phyloP scores from a whole-genome alignment of 306 rosid species.

The Phaseolus lunatus region DNA sequence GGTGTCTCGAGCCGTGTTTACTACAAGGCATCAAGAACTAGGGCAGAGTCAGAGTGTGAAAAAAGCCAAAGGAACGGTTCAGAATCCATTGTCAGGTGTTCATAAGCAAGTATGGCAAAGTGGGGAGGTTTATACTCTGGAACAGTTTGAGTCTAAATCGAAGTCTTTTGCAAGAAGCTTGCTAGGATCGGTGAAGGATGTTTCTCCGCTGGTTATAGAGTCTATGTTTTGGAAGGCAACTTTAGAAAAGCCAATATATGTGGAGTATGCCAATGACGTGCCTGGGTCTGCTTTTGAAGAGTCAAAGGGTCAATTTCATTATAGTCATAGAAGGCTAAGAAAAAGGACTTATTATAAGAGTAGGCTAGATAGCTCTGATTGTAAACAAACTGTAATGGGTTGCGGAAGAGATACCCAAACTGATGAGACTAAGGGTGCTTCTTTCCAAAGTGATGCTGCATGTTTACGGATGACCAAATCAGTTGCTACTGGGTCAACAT shows the following conservation, averaged over 20 bases:
- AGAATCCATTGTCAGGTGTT: slow-evolving; percentile 56
- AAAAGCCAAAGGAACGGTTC: slow-evolving; percentile 68
- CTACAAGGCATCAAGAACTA: slow-evolving; percentile 95
- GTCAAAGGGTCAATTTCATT: slow-evolving; percentile 71
- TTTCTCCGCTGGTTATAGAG: slow-evolving; percentile 78
- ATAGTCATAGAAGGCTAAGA: slow-evolving; percentile 71
- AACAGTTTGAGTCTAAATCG: slow-evolving; percentile 92
- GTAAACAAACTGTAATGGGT: slow-evolving; percentile 52
- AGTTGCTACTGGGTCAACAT: slow-evolving; percentile 43
- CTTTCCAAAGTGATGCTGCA: slow-evolving; percentile 44
- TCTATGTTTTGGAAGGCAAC: slow-evolving; percentile 96
- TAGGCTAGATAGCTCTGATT: slow-evolving; percentile 56
- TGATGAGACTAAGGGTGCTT: slow-evolving; percentile 45
- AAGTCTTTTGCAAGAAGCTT: slow-evolving; percentile 69
- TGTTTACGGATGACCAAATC: slow-evolving; percentile 54
- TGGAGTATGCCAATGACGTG: slow-evolving; percentile 98
- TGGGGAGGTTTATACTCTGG: slow-evolving; percentile 89
- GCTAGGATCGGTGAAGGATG: slow-evolving; percentile 73
- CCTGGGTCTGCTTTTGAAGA: slow-evolving; percentile 98
- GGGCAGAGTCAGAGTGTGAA: slow-evolving; percentile 74
- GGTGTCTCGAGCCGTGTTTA: slow-evolving; percentile 79
- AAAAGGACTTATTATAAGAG: slow-evolving; percentile 77
- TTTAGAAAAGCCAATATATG: slow-evolving; percentile 86
- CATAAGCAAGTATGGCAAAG: slow-evolving; percentile 99
- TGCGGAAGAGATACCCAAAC: slow-evolving; percentile 39